Evolutionary conservation across 2,329 filamentous ascomycete genomes (phyloP), one percentile per base, ranked within the genome.

Genomic region (Sordariomycetes sp.): DNA sequence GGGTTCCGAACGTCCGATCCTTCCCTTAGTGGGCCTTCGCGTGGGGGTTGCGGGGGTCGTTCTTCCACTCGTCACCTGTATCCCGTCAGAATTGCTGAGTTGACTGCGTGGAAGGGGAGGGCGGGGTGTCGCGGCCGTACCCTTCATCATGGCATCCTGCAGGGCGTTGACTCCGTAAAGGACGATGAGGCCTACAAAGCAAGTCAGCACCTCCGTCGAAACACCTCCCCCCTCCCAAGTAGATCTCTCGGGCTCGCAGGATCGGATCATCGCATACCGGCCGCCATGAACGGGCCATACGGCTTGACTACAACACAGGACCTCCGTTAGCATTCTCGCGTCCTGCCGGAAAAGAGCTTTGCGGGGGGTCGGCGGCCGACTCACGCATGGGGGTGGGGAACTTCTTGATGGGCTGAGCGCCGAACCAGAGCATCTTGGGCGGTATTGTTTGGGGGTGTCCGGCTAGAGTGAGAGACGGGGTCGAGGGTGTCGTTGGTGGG

Each of bases 41-140:
- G 65, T 78, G 76, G 64, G 84, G 85, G 82, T 96, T 96, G 74
- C 91, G 85, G 64, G 91, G 90, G 76, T 97, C 92, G 80, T 96
- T 95, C 85, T 91, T 95, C 84, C 82, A 96, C 78, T 97, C 90
- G 66, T 88, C 89, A 78, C 84, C 92, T 97, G 66, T 62, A 54
- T 28, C 52, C n/a, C 15, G 39, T 48, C 32, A 50, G 32, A 62
- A 58, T 59, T 34, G 60, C n/a, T 6, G 45, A 12, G n/a, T 50
- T 12, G 12, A 13, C 36, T 12, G 17, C 5, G 36, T 6, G 17
- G 3, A 22, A 10, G 15, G 36, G 17, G 36, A n/a, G 12, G 7
- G 39, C 7, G 6, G 10, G 20, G 10, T 22, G 45, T 50, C 17
- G n/a, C 2, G 45, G 45, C 10, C 73, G 62, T 84, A 97, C 92